Evolutionary conservation across 768 basidiomycete genomes (phyloP).

Genomic region (Holtermanniella nyarrowii): DNA sequence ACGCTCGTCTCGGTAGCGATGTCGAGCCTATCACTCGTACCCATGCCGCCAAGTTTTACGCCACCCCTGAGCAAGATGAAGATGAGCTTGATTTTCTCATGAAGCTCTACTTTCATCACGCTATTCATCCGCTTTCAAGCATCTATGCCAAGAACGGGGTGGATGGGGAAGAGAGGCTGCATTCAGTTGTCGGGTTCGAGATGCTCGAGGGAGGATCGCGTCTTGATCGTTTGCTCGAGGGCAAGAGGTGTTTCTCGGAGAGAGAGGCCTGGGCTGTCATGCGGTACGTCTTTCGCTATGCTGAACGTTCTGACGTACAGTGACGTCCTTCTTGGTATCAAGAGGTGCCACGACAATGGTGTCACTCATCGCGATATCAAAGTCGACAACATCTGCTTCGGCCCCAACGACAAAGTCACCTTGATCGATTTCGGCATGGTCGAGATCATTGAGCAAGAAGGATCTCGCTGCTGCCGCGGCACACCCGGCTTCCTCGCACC

Average conservation of each 20-base stretch:
- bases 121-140: background rate
- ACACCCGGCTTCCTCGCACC: background rate
- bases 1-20: too few species aligned
- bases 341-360: background rate
- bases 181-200: background rate
- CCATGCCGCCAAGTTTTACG: background rate
- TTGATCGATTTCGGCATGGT: background rate
- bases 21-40: background rate
- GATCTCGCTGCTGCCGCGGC: background rate
- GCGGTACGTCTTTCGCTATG: background rate
- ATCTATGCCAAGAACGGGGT: background rate
- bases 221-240: background rate
- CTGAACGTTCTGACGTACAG: background rate
- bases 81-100: background rate
- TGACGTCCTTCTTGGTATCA: background rate
- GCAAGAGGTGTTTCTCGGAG: background rate
- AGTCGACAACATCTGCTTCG: background rate
- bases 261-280: background rate
- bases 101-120: background rate
- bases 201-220: background rate
- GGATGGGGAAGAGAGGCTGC: background rate
- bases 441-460: background rate
- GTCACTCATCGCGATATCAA: background rate
- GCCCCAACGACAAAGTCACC: background rate
- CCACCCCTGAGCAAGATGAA: background rate